Percentiles rank a stretch among this genome's conserved stretches.
phyloP scores from a whole-genome alignment of 768 basidiomycete species.

The Panaeolus papilionaceus region DNA sequence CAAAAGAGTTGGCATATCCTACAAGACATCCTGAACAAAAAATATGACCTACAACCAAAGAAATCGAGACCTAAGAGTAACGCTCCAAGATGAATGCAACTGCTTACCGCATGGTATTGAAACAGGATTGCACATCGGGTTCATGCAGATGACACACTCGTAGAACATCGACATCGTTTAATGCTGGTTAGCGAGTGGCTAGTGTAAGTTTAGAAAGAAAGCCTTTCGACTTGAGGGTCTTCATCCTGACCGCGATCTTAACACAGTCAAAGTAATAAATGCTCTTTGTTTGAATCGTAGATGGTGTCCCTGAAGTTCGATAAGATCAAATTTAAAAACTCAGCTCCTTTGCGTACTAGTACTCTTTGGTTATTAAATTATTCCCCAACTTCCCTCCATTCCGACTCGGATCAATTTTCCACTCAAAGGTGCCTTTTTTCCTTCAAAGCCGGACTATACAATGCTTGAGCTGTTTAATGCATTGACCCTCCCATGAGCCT shows the following conservation, averaged over 20 bases:
- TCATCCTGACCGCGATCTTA: neutral
- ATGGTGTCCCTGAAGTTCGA: too few species aligned
- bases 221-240: neutral
- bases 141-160: slow-evolving; percentile 64
- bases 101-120: slow-evolving; percentile 66
- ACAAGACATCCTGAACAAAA: slow-evolving; percentile 66
- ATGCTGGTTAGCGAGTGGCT: neutral
- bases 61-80: neutral
- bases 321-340: neutral
- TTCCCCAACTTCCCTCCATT: neutral
- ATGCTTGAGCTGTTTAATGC: too few species aligned
- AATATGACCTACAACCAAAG: slow-evolving; percentile 55
- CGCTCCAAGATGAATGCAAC: neutral
- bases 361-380: neutral
- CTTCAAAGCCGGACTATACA: neutral
- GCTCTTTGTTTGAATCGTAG: neutral
- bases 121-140: slow-evolving; percentile 55
- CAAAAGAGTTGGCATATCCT: slow-evolving; percentile 32
- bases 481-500: too few species aligned
- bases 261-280: neutral
- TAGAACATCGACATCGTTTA: slow-evolving; percentile 13
- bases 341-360: neutral
- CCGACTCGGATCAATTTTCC: neutral
- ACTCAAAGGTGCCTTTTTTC: neutral
- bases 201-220: neutral